Percentiles rank a stretch among this genome's conserved stretches.
Conservation (phyloP, 352 stramenopile species). For the Phytopythium oedochilum region DNA sequence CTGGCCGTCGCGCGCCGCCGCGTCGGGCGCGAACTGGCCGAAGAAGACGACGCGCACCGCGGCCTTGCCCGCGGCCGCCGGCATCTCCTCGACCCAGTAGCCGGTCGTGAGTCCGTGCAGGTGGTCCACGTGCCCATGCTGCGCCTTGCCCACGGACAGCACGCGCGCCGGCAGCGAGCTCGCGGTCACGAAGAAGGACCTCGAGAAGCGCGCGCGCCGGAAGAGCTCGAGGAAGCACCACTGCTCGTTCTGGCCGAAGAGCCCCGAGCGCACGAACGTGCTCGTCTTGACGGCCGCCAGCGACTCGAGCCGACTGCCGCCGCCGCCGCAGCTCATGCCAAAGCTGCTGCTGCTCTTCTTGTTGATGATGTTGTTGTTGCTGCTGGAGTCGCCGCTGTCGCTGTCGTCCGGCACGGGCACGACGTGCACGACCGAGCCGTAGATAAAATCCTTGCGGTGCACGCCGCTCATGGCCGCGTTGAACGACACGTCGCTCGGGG, state of each 20-base stretch:
- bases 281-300: slow-evolving; percentile 17
- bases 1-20: slow-evolving; percentile 1
- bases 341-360: too few relatives aligned
- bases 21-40: slow-evolving; percentile 16
- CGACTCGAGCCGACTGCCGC: not conserved
- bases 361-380: not conserved
- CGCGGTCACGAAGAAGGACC: slow-evolving; percentile 17
- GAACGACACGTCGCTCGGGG: slow-evolving; percentile 12
- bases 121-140: slow-evolving; percentile 30
- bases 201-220: slow-evolving; percentile 10
- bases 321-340: too few relatives aligned
- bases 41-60: slow-evolving; percentile 40
- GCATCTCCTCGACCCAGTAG: slow-evolving; percentile 30
- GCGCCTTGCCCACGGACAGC: slow-evolving; percentile 31
- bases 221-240: slow-evolving; percentile 35
- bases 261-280: slow-evolving; percentile 27
- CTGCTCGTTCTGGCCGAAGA: slow-evolving; percentile 34
- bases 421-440: slow-evolving; percentile 21
- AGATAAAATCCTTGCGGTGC: slow-evolving; percentile 24
- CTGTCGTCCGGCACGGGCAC: not conserved
- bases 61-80: slow-evolving; percentile 9
- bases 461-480: slow-evolving; percentile 19
- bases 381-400: not conserved
- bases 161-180: slow-evolving; percentile 25
- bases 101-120: slow-evolving; percentile 28